These are phyloP conservation scores for Pelargonium australe DNA, from an alignment of 441 rosid species.

Conservation along the genomic window DNA sequence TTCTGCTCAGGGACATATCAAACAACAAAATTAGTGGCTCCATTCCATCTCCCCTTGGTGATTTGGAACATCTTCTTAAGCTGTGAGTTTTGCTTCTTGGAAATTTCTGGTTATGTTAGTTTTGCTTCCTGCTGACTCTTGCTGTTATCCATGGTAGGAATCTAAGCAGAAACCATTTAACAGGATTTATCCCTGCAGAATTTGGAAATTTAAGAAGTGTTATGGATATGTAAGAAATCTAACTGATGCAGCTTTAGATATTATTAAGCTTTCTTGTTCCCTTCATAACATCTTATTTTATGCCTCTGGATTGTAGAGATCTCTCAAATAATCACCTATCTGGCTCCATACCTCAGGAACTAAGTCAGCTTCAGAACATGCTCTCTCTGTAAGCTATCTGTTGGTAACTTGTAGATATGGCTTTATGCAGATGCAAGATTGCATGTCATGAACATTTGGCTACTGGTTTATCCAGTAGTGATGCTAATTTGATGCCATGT, in stretches of 20 bases:
- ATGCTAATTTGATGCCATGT: not conserved
- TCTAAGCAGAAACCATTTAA: conserved; percentile 66
- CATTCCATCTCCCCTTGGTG: conserved; percentile 77
- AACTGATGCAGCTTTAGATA: not conserved
- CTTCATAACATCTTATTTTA: conserved; percentile 17
- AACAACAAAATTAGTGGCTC: conserved; percentile 52
- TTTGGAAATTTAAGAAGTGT: conserved; percentile 83
- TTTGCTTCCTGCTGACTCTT: conserved; percentile 11
- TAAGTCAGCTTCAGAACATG: conserved; percentile 70
- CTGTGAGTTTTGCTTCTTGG: conserved; percentile 42
- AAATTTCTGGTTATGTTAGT: not conserved
- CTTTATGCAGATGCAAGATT: not conserved
- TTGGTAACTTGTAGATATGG: conserved; percentile 1
- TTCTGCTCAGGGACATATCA: conserved; percentile 67
- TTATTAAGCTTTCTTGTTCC: not conserved
- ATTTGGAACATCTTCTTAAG: conserved; percentile 65
- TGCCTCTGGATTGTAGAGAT: conserved; percentile 49
- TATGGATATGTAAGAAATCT: conserved; percentile 69
- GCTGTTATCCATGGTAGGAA: conserved; percentile 41
- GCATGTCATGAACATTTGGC: not conserved
- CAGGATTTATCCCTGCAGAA: conserved; percentile 74
- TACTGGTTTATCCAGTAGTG: not conserved
- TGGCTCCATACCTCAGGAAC: conserved; percentile 76
- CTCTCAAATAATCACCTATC: conserved; percentile 79
- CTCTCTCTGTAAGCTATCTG: conserved; percentile 53